A percentile compares a stretch with the other conserved stretches of the same genome.
Evolutionary conservation across 106 monocot species (phyloP).

Genomic region (Agapanthus africanus): DNA sequence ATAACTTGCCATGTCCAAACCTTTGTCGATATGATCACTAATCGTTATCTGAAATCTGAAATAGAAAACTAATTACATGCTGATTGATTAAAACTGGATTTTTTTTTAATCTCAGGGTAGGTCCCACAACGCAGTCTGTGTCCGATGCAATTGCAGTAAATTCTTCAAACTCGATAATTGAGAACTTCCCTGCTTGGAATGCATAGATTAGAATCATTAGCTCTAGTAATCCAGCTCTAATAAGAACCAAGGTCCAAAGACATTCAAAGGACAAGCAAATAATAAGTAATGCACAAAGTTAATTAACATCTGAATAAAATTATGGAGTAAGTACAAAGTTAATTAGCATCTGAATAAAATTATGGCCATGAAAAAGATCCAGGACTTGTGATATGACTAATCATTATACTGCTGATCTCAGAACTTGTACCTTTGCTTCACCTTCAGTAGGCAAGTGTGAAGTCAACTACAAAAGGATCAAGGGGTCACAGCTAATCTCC

Average conservation of each 20-base stretch:
- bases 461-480: constrained; percentile 62
- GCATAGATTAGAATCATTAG: constrained; percentile 3
- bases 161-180: constrained; percentile 89
- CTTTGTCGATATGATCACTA: too few relatives aligned
- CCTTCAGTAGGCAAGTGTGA: constrained; percentile 65
- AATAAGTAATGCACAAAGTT: too few relatives aligned
- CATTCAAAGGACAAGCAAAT: too few relatives aligned
- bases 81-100: constrained; percentile 88
- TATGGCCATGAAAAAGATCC: too few relatives aligned
- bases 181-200: constrained; percentile 46
- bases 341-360: too few relatives aligned
- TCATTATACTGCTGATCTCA: constrained; percentile 91
- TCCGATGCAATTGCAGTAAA: constrained; percentile 74
- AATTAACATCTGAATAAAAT: too few relatives aligned
- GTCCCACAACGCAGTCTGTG: constrained; percentile 83
- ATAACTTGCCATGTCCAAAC: too few relatives aligned
- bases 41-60: too few relatives aligned
- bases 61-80: constrained; percentile 61
- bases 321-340: too few relatives aligned
- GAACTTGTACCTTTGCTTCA: constrained; percentile 80
- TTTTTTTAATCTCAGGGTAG: constrained; percentile 96
- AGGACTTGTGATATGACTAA: constrained; percentile 22
- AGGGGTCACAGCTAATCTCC: neutral
- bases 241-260: too few relatives aligned
- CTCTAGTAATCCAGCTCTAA: neutral